A percentile compares a stretch with the other conserved stretches of the same genome.
phyloP scores from a whole-genome alignment of 768 basidiomycete species.

The Amanita subjunquillea region DNA sequence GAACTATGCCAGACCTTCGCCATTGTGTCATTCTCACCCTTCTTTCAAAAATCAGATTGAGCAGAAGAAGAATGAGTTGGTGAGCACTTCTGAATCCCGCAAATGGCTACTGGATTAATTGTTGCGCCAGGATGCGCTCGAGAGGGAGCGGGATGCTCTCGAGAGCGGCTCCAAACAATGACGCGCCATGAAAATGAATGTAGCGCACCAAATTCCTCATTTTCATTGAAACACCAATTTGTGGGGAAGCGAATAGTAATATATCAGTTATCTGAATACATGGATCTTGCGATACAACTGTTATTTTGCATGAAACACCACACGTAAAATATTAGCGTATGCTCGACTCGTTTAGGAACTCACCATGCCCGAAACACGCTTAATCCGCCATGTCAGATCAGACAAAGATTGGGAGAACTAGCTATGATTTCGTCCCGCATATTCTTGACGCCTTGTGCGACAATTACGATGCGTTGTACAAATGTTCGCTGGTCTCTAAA shows the following conservation, averaged over 20 bases:
- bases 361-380: background rate
- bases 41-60: constrained; percentile 14
- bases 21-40: background rate
- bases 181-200: background rate
- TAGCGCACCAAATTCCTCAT: background rate
- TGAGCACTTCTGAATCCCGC: constrained; percentile 3
- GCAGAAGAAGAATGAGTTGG: constrained; percentile 19
- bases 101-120: background rate
- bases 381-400: background rate
- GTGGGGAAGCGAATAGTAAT: background rate
- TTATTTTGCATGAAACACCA: background rate
- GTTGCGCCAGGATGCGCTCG: constrained; percentile 12
- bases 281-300: background rate
- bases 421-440: background rate
- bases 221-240: background rate
- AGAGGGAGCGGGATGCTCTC: constrained; percentile 12
- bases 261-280: too few species aligned
- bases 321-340: background rate
- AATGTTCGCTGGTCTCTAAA: constrained; percentile 34
- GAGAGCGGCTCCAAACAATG: constrained; percentile 5
- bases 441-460: constrained; percentile 1
- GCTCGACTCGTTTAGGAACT: background rate
- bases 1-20: background rate
- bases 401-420: background rate
- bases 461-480: constrained; percentile 25